These are phyloP conservation scores for Hypsizygus ulmarius DNA, from an alignment of 1,284 basidiomycete species.

Conservation along the genomic window DNA sequence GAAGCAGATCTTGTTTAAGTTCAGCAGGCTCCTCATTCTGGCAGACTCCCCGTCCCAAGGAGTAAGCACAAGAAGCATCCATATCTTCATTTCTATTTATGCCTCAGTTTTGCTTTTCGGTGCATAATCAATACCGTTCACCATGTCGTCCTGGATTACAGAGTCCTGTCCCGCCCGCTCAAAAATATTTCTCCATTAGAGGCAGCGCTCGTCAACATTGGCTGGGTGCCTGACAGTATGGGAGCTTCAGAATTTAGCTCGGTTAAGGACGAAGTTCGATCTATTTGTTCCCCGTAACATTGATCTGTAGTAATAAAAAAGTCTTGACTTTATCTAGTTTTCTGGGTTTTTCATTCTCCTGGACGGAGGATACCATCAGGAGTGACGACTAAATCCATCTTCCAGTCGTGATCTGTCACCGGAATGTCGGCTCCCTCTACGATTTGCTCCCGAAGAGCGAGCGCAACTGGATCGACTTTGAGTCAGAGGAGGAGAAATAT, in stretches of 20 bases:
- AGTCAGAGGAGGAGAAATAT: constrained; percentile 3
- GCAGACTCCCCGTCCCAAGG: constrained; percentile 28
- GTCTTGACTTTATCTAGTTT: neutral
- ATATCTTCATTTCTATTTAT: neutral
- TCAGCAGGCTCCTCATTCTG: constrained; percentile 34
- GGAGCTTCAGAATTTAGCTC: neutral
- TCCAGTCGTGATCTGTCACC: constrained; percentile 60
- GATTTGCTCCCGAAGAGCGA: constrained; percentile 66
- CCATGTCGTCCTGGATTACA: constrained; percentile 27
- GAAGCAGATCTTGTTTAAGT: constrained; percentile 26
- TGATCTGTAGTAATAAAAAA: neutral
- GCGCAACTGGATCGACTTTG: constrained; percentile 44
- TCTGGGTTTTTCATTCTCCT: neutral
- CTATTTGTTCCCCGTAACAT: neutral
- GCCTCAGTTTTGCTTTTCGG: neutral
- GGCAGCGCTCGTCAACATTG: constrained; percentile 21
- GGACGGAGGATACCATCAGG: constrained; percentile 39
- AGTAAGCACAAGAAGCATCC: constrained; percentile 20
- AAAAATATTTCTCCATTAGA: constrained; percentile 30
- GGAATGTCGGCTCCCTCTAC: constrained; percentile 55
- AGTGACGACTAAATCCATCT: constrained; percentile 62
- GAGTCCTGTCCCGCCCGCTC: constrained; percentile 24
- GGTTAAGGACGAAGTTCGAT: constrained; percentile 3
- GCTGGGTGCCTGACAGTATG: constrained; percentile 16
- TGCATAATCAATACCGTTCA: constrained; percentile 30